Base-by-base conservation (phyloP, 2,329 filamentous ascomycete species). In the Blastomyces gilchristii region DNA sequence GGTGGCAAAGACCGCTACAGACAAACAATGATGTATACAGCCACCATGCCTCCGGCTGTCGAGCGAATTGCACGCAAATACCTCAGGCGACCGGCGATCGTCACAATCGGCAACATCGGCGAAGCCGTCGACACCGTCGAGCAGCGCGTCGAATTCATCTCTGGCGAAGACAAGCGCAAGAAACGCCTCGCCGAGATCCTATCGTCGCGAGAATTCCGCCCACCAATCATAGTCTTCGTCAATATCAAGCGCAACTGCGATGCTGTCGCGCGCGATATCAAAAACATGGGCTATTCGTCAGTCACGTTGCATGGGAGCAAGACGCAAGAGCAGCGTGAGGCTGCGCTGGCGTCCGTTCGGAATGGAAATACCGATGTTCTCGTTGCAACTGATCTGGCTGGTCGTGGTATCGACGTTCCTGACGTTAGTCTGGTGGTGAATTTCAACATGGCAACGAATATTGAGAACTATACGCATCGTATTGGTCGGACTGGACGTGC, bases 21-120 rank as follows among this genome's bases (percentile, higher is more conserved):
- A 64, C 93, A 99, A 76, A 99, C 94, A 0, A 99, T 99, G 94
- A 99, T 99, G 94, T 99, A 97, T 85, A 97, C 94, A 67, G 94
- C 94, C 61, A 99, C 94, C 37, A 99, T 99, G 94, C 92, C 94
- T 1, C 79, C 89, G 0, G 85, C 89, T 0, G 90, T 99, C 18
- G 94, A 99, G 74, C 89, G 90, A 66, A 97, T 99, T 67, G 94
- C 94, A n/a, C 88, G 92, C 70, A 96, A 96, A 74, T 99, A 99
- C 73, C 85, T 97, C 18, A 89, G 93, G 0, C 86, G 94, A 14
- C 94, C 94, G 0, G 94, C 94, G 25, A 94, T 92, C 60, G 91
- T 97, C 49, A 96, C 89, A 0, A 97, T 99, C 67, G 94, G 94
- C 67, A 96, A 95, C 71, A 85, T 87, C 0, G 94, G 94, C 70